Evolutionary conservation across 345 rosid genomes (phyloP), one percentile per base, ranked within the genome.

Genomic region (Populus ilicifolia): DNA sequence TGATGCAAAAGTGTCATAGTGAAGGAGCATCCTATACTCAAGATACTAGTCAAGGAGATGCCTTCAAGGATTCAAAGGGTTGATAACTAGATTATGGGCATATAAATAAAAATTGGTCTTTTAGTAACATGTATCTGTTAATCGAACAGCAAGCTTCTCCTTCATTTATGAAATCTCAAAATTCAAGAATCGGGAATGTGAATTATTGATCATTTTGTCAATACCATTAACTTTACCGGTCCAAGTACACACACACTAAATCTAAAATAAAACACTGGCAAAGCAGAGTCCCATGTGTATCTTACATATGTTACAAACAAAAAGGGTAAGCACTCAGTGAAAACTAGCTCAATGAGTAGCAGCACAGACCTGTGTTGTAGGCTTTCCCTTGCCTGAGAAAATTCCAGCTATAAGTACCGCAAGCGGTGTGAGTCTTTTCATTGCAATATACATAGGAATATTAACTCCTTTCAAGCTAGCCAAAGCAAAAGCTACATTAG

Each of bases 391-490:
- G 63, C 98, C 96, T 23, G 89, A 88, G 44, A 87, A 83, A 74
- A 81, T 73, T 30, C 98, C 98, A 14, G 96, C 89, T 46, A 92
- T 71, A 65, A 96, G 86, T 52, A 93, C 97, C 50, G 98, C 94
- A 61, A 93, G 96, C 2, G 99, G 99, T 6, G 97, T 92, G 79
- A 96, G 97, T 77, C 99, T 89, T 89, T 96, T 96, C 36, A 93
- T 93, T 12, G 99, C 99, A 27, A 96, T 96, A 83, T 96, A 96
- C 99, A 96, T 96, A 1, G 99, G 97, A 73, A 96, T 96, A 70
- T 96, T 96, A 17, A 96, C 98, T 43, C 97, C 99, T 87, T 90
- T 96, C 91, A 96, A 88, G 87, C 99, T 96, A 38, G 99, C 98
- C 82, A 96, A 86, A 82, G 99, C 98, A 81, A 92, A 93, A 3